Evolutionary conservation across 306 rosid species (phyloP).

Genomic region (Quercus robur): DNA sequence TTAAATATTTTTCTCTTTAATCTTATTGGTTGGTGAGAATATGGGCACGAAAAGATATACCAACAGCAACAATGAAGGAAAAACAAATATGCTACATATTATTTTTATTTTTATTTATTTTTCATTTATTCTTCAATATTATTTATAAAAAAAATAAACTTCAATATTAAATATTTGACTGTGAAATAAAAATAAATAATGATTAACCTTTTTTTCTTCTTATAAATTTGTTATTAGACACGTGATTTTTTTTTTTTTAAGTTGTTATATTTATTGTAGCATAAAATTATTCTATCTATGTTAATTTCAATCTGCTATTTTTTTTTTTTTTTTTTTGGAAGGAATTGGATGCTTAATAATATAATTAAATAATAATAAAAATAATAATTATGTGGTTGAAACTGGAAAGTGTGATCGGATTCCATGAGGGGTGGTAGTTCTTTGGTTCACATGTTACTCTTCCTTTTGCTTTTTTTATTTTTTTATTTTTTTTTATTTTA

Average conservation of each 20-base stretch:
- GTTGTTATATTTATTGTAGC: not conserved
- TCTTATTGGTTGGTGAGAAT: constrained; percentile 22
- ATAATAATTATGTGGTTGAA: not conserved
- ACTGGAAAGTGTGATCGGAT: not conserved
- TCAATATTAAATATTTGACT: too few relatives aligned
- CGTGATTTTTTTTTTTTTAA: too few relatives aligned
- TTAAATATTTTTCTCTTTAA: not conserved
- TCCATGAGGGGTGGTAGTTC: constrained; percentile 2
- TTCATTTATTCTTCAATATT: too few relatives aligned
- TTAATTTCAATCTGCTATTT: not conserved
- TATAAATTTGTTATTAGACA: not conserved
- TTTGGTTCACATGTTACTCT: constrained; percentile 27
- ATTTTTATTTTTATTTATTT: too few relatives aligned
- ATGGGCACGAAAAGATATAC: not conserved
- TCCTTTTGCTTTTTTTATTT: not conserved
- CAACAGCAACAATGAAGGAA: too few relatives aligned
- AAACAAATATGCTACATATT: not conserved
- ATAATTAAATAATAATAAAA: not conserved
- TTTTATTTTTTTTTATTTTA: not conserved
- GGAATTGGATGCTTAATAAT: constrained; percentile 17
- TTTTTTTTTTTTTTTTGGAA: not conserved
- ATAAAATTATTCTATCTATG: not conserved
- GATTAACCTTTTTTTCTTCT: not conserved
- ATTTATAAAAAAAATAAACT: too few relatives aligned
- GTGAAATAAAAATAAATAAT: not conserved